Evolutionary conservation across 768 basidiomycete genomes (phyloP).

Genomic region (Chiua virens): DNA sequence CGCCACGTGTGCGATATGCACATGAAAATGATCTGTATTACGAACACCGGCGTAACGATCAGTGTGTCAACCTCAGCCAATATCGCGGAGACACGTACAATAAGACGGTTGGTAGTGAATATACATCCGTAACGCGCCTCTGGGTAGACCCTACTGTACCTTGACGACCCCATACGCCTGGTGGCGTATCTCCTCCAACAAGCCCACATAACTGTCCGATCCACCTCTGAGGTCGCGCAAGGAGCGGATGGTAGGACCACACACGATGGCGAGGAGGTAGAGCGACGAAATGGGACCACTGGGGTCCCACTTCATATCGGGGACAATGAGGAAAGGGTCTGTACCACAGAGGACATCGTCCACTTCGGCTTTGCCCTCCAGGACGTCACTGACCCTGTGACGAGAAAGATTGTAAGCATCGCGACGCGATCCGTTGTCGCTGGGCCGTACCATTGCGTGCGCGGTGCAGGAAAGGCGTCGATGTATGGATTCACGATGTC

Average conservation of each 20-base stretch:
- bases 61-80: neutral
- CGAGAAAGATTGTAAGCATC: neutral
- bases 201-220: conserved; percentile 50
- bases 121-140: conserved; percentile 70
- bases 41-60: neutral
- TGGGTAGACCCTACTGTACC: conserved; percentile 64
- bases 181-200: conserved; percentile 65
- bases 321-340: conserved; percentile 73
- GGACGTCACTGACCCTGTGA: conserved; percentile 73
- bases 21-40: conserved; percentile 85
- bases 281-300: conserved; percentile 61
- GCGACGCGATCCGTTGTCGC: no score
- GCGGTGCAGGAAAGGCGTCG: conserved; percentile 62
- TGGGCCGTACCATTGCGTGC: conserved; percentile 74
- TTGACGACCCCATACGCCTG: conserved; percentile 53
- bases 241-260: conserved; percentile 60
- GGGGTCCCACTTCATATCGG: conserved; percentile 98
- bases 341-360: conserved; percentile 68
- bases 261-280: conserved; percentile 81
- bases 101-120: conserved; percentile 97
- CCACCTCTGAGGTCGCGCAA: conserved; percentile 68
- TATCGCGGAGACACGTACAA: conserved; percentile 56
- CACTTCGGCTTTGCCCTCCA: conserved; percentile 73
- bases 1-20: conserved; percentile 84
- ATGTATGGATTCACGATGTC: conserved; percentile 78